Conservation (phyloP, 805 yeast genomes). For the Diddensiella transvaalensis region DNA sequence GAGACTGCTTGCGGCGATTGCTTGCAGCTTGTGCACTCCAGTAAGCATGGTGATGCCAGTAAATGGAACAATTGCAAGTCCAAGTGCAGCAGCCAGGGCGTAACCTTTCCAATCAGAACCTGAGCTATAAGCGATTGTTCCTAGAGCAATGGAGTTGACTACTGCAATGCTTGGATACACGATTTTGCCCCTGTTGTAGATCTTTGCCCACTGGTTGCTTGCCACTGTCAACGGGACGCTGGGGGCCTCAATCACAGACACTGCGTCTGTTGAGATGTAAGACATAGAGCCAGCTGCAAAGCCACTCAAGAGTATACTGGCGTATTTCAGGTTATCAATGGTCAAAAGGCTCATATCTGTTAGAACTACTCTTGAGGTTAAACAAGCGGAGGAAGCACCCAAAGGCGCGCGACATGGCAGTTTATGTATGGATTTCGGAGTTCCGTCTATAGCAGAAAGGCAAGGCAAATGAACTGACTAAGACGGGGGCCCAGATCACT, state of each 20-base stretch:
- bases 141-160: background rate
- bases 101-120: background rate
- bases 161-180: background rate
- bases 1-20: background rate
- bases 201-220: background rate
- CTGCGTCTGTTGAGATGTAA: background rate
- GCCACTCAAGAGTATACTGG: background rate
- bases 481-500: too few species aligned
- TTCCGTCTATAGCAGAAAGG: too few species aligned
- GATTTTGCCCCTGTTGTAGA: background rate
- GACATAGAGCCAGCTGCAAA: background rate
- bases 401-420: too few species aligned
- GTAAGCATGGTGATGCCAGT: background rate
- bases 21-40: background rate
- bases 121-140: background rate
- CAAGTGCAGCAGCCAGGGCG: background rate
- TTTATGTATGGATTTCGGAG: too few species aligned
- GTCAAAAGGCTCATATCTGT: background rate
- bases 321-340: background rate
- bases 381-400: too few species aligned
- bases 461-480: too few species aligned
- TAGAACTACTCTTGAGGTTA: too few species aligned
- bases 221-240: background rate
- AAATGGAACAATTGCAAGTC: background rate
- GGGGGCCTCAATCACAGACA: background rate